Evolutionary conservation across 768 basidiomycete genomes (phyloP), one percentile per base, ranked within the genome.

Genomic region (Collybia nuda): DNA sequence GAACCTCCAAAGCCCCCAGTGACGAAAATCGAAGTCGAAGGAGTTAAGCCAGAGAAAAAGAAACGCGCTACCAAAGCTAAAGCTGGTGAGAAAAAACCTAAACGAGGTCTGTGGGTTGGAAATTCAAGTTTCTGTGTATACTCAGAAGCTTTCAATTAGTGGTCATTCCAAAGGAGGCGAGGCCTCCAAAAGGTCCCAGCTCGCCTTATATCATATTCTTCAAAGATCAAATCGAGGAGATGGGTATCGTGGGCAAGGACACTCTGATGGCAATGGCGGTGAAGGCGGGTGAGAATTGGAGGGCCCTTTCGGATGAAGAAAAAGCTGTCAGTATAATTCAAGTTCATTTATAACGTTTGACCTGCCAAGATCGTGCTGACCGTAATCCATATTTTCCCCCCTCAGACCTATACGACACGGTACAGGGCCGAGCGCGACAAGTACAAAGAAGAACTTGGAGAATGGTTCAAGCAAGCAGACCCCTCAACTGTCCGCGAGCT

Each of bases 301-400:
- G 41, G 0, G 51, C 41, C 3, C 52, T 74, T n/a, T 52, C 71
- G 4, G 58, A 56, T 9, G 55, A 48, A 3, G 68, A 76, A 50
- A 76, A 67, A 45, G 57, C 73, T 56, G 75, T 73, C 28, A 19
- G 62, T 48, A 19, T 50, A 11, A 2, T 46, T 32, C 14, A 32
- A 26, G 12, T 32, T 5, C 32, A 32, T 32, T 32, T 11, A 14
- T 11, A 32, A 14, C 9, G 14, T 11, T 11, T 2, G 32, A 14
- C 32, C 32, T 7, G 24, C 7, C 32, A 32, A 32, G 14, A 3
- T 3, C 32, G 12, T n/a, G 23, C 32, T 29, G 22, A 38, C n/a
- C 14, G 2, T 21, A 32, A 5, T 32, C 12, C 22, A 21, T 23
- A 41, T 44, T 42, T 17, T 18, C 19, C n/a, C n/a, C n/a, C n/a